phyloP scores from a whole-genome alignment of 225 moss, liverwort and hornwort species.

The Pseudoscleropodium purum region DNA sequence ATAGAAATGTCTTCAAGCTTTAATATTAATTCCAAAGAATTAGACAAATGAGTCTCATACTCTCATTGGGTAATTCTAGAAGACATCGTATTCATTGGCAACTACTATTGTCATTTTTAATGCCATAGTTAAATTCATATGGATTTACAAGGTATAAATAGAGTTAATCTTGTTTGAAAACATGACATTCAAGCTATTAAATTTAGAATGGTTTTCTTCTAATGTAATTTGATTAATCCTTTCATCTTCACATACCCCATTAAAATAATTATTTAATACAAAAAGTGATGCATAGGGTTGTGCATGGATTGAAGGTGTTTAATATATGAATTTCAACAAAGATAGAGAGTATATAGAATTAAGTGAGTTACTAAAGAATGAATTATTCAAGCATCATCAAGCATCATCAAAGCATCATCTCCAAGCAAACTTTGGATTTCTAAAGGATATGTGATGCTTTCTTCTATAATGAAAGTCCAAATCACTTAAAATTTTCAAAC shows the following conservation, averaged over 20 bases:
- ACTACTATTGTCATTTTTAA: not conserved
- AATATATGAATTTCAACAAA: not conserved
- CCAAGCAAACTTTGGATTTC: not conserved
- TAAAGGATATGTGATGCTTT: not conserved
- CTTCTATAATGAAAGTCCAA: too few species aligned
- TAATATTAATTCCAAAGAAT: not conserved
- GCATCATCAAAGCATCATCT: too few species aligned
- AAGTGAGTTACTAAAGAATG: not conserved
- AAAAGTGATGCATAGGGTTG: not conserved
- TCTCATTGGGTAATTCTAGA: not conserved
- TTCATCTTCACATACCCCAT: too few species aligned
- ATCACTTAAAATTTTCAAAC: not conserved
- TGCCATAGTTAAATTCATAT: not conserved
- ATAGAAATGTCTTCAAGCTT: not conserved
- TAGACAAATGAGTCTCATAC: not conserved
- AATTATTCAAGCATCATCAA: rapidly evolving
- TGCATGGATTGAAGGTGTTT: not conserved
- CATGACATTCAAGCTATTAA: too few species aligned
- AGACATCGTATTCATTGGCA: not conserved
- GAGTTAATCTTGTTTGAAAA: not conserved
- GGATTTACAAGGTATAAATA: not conserved
- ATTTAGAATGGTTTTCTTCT: too few species aligned
- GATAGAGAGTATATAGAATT: not conserved
- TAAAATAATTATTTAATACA: too few species aligned
- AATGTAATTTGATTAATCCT: too few species aligned